Evolutionary conservation across 1,139 yeast species (phyloP), one percentile per base, ranked within the genome.

Genomic region (Arxiozyma heterogenica): DNA sequence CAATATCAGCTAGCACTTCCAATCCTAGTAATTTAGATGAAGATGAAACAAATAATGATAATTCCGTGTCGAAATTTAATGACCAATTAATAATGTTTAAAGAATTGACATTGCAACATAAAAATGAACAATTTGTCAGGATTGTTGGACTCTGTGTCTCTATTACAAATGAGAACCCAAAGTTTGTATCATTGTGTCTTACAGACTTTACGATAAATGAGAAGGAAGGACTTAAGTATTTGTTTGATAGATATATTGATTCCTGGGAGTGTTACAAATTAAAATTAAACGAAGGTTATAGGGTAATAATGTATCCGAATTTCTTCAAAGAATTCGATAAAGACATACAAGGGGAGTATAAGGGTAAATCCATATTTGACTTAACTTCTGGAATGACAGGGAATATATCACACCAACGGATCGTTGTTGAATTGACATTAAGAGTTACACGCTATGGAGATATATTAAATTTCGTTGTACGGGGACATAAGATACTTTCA

Each of bases 401-500:
- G 11, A 54, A 56, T 49, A 20, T 56, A 15, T 46, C 56, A 3
- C 21, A 23, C 3, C 54, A 53, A 21, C 67, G 68, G 23, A 64
- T 67, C 8, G 54, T 66, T 9, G 64, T 67, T 53, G 54, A 58
- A 44, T 44, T 67, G 49, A 53, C 57, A 4, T 45, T 66, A 11
- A 65, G 63, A 43, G 54, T 57, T 4, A 57, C 60, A 43, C 23
- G 59, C 0, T 65, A 51, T 50, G 52, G 56, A 6, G 61, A 57
- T 44, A 59, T 57, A 53, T 49, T 65, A 38, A 64, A 64, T 53
- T 60, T 65, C 8, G 63, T 66, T 39, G 56, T 59, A 9, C 53
- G 67, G 23, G 57, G 47, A 20, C 41, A 45, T 30, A 45, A 30
- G 41, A 55, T 27, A 58, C 62, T 53, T 53, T 45, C 25, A 62